Percentiles rank a stretch among this genome's conserved stretches.
These are phyloP conservation scores for Cupressus sempervirens DNA, from an alignment of 75 land plant genomes.

Conservation along the genomic window DNA sequence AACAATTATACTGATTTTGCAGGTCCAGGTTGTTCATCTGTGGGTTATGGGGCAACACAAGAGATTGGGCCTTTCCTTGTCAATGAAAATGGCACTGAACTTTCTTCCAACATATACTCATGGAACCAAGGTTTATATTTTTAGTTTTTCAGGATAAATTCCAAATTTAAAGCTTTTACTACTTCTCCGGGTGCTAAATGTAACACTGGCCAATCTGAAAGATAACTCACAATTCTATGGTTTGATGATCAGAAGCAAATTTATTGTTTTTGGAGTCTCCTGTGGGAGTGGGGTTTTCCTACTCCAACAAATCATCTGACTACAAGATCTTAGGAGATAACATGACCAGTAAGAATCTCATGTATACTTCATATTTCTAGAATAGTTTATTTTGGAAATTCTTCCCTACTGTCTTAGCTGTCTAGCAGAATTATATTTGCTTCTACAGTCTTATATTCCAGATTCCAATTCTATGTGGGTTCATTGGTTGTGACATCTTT, in stretches of 20 bases:
- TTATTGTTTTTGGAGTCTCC: slow-evolving; percentile 1
- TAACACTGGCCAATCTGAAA: neutral
- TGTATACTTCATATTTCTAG: neutral
- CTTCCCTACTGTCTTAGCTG: no score
- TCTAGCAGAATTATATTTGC: no score
- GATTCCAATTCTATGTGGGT: no score
- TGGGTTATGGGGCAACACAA: slow-evolving; percentile 74
- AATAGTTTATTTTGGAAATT: neutral
- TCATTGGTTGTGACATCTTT: no score
- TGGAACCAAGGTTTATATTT: slow-evolving; percentile 63
- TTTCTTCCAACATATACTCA: slow-evolving; percentile 45
- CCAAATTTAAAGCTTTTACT: neutral
- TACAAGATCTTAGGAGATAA: neutral
- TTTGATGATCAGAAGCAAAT: slow-evolving; percentile 1
- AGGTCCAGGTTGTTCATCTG: slow-evolving; percentile 96
- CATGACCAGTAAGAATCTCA: neutral
- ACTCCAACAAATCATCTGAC: neutral
- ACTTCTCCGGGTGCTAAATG: neutral
- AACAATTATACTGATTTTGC: slow-evolving; percentile 2
- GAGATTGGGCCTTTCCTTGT: slow-evolving; percentile 85
- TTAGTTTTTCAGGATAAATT: neutral
- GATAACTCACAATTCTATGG: neutral
- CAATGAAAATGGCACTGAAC: slow-evolving; percentile 31
- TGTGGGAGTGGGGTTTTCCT: slow-evolving; percentile 8
- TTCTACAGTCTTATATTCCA: no score